Conservation (phyloP, 2,329 filamentous ascomycete genomes). For the Colletotrichum gloeosporioides region DNA sequence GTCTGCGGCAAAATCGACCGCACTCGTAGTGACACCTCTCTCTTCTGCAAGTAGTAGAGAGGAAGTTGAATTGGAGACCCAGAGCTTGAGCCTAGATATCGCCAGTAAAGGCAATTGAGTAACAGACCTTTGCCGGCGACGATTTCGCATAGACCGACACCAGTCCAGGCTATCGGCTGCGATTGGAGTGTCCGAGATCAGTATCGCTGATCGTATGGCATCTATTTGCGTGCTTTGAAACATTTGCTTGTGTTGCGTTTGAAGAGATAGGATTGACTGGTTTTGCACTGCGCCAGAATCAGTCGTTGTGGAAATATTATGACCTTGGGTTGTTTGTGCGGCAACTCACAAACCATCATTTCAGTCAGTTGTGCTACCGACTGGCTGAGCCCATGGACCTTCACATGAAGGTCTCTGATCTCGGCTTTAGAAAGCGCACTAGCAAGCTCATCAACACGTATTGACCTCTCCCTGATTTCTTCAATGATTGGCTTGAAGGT, state of each 20-base stretch:
- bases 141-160: not conserved
- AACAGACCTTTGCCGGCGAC: not conserved
- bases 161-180: not conserved
- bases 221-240: not conserved
- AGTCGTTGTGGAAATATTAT: accelerated
- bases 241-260: accelerated
- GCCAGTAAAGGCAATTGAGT: not conserved
- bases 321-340: accelerated
- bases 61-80: not conserved
- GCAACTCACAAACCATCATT: not conserved
- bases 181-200: accelerated
- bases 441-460: not conserved
- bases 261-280: accelerated
- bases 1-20: not conserved
- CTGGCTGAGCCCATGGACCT: accelerated
- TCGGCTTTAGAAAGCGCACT: not conserved
- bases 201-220: accelerated
- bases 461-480: not conserved
- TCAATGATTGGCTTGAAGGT: not conserved
- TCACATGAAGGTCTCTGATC: not conserved
- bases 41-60: not conserved
- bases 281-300: accelerated
- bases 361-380: not conserved
- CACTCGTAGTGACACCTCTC: not conserved
- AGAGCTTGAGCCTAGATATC: not conserved